phyloP scores from a whole-genome alignment of 768 basidiomycete genomes.

The Exidia glandulosa region DNA sequence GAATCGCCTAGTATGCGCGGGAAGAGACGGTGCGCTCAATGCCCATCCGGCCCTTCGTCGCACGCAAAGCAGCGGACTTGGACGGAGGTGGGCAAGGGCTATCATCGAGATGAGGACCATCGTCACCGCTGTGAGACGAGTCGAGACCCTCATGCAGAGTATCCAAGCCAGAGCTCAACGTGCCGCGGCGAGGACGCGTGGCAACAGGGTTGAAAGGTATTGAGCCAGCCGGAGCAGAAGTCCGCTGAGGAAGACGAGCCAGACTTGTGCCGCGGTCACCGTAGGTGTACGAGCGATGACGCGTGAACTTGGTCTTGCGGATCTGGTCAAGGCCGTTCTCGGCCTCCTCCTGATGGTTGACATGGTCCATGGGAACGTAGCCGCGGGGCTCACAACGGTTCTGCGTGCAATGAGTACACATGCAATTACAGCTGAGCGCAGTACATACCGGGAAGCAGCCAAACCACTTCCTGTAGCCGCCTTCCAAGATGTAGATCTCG shows the following conservation, averaged over 20 bases:
- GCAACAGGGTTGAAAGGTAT: conserved; percentile 38
- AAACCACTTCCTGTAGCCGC: conserved; percentile 88
- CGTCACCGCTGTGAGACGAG: conserved; percentile 56
- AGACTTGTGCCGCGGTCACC: conserved; percentile 43
- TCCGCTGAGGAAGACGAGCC: conserved; percentile 46
- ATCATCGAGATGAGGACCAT: conserved; percentile 68
- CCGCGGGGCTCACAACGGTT: conserved; percentile 65
- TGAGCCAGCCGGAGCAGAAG: conserved; percentile 45
- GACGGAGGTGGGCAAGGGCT: conserved; percentile 80
- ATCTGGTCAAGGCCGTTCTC: conserved; percentile 86
- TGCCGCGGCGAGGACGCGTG: conserved; percentile 40
- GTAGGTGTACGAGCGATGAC: conserved; percentile 86
- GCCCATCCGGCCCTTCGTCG: background rate
- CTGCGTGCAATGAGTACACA: conserved; percentile 6
- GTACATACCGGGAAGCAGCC: conserved; percentile 38
- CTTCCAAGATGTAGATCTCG: conserved; percentile 93
- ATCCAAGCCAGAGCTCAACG: conserved; percentile 28
- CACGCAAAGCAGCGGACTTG: conserved; percentile 34
- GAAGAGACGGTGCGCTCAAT: conserved; percentile 5
- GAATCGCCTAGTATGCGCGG: background rate
- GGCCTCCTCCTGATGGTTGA: conserved; percentile 66
- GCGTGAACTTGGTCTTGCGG: conserved; percentile 84
- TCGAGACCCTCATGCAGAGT: conserved; percentile 63
- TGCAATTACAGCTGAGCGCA: background rate
- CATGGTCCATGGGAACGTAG: conserved; percentile 95